A percentile compares a stretch with the other conserved stretches of the same genome.
Conservation (phyloP, 345 rosid genomes). For the Iberis pinnata region DNA sequence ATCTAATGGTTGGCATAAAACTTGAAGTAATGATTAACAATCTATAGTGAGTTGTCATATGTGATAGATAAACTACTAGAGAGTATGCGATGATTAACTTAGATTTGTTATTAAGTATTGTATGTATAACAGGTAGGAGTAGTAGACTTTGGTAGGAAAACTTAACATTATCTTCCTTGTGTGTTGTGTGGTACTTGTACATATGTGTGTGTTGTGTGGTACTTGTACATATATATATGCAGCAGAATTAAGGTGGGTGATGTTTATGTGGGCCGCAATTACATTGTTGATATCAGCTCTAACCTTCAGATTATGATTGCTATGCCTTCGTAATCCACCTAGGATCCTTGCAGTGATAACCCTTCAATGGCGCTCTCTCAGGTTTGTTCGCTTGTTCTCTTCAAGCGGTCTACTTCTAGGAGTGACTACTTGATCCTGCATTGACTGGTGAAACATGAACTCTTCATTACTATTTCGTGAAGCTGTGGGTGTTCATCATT, state of each 20-base stretch:
- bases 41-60: background rate
- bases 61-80: constrained; percentile 7
- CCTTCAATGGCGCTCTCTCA: constrained; percentile 92
- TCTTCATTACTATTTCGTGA: constrained; percentile 44
- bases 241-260: too few species aligned
- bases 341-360: constrained; percentile 96
- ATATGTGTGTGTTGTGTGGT: too few species aligned
- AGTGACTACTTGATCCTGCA: constrained; percentile 69
- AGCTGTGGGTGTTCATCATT: constrained; percentile 61
- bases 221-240: too few species aligned
- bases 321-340: constrained; percentile 92
- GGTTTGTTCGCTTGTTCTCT: constrained; percentile 95
- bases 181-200: background rate
- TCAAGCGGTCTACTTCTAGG: constrained; percentile 80
- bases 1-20: constrained; percentile 64
- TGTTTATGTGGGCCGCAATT: too few species aligned
- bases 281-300: constrained; percentile 99
- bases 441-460: constrained; percentile 53
- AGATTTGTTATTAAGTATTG: background rate
- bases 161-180: too few species aligned
- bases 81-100: constrained; percentile 8
- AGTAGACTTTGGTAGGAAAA: constrained; percentile 4
- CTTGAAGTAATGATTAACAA: constrained; percentile 19
- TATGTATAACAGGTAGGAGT: constrained; percentile 12
- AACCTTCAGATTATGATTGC: constrained; percentile 94